Base-by-base conservation (phyloP, 2,329 filamentous ascomycete species). In the Tetracladium maxilliforme region DNA sequence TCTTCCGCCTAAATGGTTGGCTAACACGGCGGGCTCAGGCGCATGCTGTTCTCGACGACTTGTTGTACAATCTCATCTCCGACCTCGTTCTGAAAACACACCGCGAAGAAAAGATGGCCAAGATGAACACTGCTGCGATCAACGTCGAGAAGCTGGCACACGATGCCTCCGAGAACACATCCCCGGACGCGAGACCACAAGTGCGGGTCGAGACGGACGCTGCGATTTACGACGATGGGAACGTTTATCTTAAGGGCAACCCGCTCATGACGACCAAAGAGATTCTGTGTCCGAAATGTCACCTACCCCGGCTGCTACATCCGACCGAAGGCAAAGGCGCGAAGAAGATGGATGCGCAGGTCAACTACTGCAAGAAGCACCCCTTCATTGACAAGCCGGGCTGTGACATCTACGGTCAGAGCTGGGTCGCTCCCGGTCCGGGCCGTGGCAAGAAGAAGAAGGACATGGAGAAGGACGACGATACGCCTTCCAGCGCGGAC, bases 401-500 rank as follows among this genome's bases (percentile, higher is more conserved):
- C 31, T 78, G 73, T 51, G 79, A 87, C 48, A 81, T 86, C 35
- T 84, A 84, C 48, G 79, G 77, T 25, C 81, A 84, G 49, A 80
- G 76, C 15, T 86, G 80, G 64, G 73, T 80, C 10, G 72, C 71
- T 11, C 74, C 76, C 13, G 67, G 67, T 1, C 71, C 72, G 13
- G 71, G 71, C 10, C 65, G 76, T 31, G 78, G 77, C 31, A 77
- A 79, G 54, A 80, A 79, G 54, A 80, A 79, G 56, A 80, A 79
- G 58, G 83, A 77, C 64, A 83, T 80, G 60, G 77, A 74, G 45
- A 71, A 73, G 55, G 68, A 72, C 45, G 71, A 68, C 27, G 36
- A 37, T 18, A 24, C 53, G 8, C 45, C 51, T 4, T 45, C 48
- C 9, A 51, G 63, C 6, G 68, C 70, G 32, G 61, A 68, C 12